Evolutionary conservation across 108 stramenopile species (phyloP).

Genomic region (Nitzschia sp.): DNA sequence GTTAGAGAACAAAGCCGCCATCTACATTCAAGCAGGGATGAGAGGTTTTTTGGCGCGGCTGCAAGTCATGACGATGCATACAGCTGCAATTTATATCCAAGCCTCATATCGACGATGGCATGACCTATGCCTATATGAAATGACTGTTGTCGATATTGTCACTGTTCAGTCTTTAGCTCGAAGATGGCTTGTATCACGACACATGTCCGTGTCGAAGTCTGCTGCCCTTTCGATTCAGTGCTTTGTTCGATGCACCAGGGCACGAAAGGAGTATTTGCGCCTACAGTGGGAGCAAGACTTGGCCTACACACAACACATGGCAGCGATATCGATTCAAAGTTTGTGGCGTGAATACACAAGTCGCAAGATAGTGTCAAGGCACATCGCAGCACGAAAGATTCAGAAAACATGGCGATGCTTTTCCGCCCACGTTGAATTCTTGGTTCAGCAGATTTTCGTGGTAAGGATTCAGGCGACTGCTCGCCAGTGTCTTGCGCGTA

Average conservation of each 20-base stretch:
- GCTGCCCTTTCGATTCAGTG: conserved; percentile 21
- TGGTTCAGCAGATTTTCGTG: conserved; percentile 39
- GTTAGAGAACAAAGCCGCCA: not conserved
- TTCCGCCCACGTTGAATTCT: conserved; percentile 50
- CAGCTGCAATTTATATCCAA: not conserved
- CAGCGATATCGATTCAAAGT: conserved; percentile 37
- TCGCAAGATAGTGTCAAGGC: conserved; percentile 22
- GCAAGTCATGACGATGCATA: not conserved
- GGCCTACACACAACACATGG: no score
- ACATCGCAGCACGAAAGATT: conserved; percentile 46
- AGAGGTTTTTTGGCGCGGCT: not conserved
- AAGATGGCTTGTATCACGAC: conserved; percentile 9
- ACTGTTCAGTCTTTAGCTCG: conserved; percentile 26
- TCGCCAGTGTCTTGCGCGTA: conserved; percentile 14
- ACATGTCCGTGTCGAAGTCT: not conserved
- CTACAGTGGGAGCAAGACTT: no score
- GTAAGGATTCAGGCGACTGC: conserved; percentile 50
- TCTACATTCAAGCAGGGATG: not conserved
- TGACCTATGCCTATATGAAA: not conserved
- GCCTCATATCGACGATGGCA: not conserved
- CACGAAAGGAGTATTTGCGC: no score
- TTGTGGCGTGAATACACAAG: conserved; percentile 41
- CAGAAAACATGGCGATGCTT: conserved; percentile 70
- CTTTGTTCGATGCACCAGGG: not conserved
- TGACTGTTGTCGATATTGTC: conserved; percentile 3